These are phyloP conservation scores for Penicillium sp. DNA, from an alignment of 2,329 filamentous ascomycete species.

Conservation along the genomic window DNA sequence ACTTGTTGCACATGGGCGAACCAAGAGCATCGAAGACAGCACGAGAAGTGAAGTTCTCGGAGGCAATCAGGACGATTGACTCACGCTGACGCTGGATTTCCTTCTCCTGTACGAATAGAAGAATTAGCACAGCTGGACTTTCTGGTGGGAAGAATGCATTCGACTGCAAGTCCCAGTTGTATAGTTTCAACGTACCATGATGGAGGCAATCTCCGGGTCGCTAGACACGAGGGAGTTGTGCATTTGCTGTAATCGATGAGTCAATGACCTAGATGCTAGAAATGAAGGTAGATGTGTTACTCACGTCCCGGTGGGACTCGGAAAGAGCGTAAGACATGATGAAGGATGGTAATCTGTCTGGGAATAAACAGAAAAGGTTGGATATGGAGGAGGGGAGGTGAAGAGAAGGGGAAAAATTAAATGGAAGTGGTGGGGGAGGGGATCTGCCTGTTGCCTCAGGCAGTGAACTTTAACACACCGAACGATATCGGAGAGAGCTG, in stretches of 20 bases:
- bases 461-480: neutral
- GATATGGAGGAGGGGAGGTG: constrained; percentile 4
- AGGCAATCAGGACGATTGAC: constrained; percentile 97
- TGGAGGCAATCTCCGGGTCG: constrained; percentile 90
- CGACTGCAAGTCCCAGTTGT: constrained; percentile 3
- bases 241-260: constrained; percentile 67
- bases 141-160: neutral
- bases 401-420: constrained; percentile 16
- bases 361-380: constrained; percentile 6
- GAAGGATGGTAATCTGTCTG: constrained; percentile 17
- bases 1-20: constrained; percentile 96
- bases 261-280: constrained; percentile 29
- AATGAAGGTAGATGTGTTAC: constrained; percentile 29
- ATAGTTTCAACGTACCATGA: constrained; percentile 71
- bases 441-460: constrained; percentile 23
- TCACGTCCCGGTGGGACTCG: constrained; percentile 64
- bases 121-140: constrained; percentile 29
- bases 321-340: constrained; percentile 61
- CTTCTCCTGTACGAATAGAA: constrained; percentile 61
- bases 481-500: constrained; percentile 12
- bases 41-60: constrained; percentile 98
- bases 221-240: constrained; percentile 89
- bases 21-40: constrained; percentile 97
- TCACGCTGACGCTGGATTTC: constrained; percentile 97
- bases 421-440: constrained; percentile 23